phyloP scores from a whole-genome alignment of 257 asterid species.

The Ocimum tenuiflorum region DNA sequence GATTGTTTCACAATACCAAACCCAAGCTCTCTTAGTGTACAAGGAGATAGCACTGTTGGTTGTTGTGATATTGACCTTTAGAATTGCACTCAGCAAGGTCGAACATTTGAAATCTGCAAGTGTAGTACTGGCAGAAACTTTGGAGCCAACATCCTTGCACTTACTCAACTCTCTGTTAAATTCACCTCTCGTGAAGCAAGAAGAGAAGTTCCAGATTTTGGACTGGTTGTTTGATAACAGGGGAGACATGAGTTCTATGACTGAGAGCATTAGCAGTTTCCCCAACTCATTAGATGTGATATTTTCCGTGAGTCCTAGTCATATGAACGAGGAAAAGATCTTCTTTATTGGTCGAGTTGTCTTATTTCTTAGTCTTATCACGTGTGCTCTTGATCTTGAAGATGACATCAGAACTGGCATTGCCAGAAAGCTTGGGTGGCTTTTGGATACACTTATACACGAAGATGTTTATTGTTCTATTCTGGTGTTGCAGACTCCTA shows the following conservation, averaged over 20 bases:
- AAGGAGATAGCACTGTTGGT: constrained; percentile 65
- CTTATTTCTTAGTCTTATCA: constrained; percentile 55
- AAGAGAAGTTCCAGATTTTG: constrained; percentile 56
- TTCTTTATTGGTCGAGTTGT: constrained; percentile 53
- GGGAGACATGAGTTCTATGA: constrained; percentile 24
- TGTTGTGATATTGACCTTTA: constrained; percentile 59
- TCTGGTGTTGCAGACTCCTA: constrained; percentile 49
- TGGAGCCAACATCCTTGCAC: constrained; percentile 85
- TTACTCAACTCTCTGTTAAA: constrained; percentile 67
- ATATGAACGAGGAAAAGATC: constrained; percentile 38
- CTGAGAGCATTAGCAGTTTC: constrained; percentile 12
- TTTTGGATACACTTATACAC: constrained; percentile 53
- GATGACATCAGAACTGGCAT: constrained; percentile 53
- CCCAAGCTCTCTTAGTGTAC: constrained; percentile 54
- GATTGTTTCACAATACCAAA: constrained; percentile 75
- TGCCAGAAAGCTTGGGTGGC: constrained; percentile 81
- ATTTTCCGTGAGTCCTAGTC: constrained; percentile 36
- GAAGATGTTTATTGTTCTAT: constrained; percentile 58
- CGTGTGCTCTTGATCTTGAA: constrained; percentile 66
- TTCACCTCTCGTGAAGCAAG: constrained; percentile 62
- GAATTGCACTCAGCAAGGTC: constrained; percentile 52
- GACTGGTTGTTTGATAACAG: constrained; percentile 59
- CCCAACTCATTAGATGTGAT: constrained; percentile 30
- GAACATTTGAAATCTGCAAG: constrained; percentile 56
- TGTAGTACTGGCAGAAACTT: constrained; percentile 58